A percentile compares a stretch with the other conserved stretches of the same genome.
Conservation (phyloP, 1,284 basidiomycete species). For the Thecaphora frezii region DNA sequence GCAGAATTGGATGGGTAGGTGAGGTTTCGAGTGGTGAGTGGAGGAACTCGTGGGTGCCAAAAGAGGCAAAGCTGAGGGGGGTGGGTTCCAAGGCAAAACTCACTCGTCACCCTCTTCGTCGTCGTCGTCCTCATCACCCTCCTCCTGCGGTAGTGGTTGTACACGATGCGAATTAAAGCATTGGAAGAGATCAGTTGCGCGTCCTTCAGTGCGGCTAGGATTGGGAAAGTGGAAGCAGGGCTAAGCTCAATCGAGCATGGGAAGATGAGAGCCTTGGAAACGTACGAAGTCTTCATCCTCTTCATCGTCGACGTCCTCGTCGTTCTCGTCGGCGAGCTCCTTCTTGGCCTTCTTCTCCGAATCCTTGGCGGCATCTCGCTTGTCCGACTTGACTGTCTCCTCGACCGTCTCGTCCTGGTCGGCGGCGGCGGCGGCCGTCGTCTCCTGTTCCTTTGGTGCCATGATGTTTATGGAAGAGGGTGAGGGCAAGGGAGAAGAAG, state of each 20-base stretch:
- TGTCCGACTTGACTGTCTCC: constrained; percentile 24
- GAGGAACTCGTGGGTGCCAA: too few relatives aligned
- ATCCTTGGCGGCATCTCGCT: constrained; percentile 19
- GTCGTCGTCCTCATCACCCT: constrained; percentile 27
- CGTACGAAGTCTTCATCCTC: constrained; percentile 31
- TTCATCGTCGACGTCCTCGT: constrained; percentile 31
- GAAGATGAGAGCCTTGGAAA: not conserved
- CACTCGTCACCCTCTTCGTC: constrained; percentile 10
- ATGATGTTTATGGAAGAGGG: not conserved
- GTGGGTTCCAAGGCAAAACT: not conserved
- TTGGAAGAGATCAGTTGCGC: not conserved
- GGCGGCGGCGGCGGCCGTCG: too few relatives aligned
- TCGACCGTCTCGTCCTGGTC: constrained; percentile 6
- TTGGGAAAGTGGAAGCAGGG: too few relatives aligned
- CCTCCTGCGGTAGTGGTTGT: constrained; percentile 5
- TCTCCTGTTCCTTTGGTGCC: not conserved
- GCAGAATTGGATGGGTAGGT: not conserved
- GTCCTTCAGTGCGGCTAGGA: too few relatives aligned
- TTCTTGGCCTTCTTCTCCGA: constrained; percentile 17
- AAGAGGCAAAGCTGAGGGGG: too few relatives aligned
- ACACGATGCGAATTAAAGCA: too few relatives aligned
- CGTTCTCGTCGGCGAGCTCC: constrained; percentile 16
- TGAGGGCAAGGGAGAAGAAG: not conserved
- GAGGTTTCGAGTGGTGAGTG: too few relatives aligned
- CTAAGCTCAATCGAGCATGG: too few relatives aligned